phyloP scores from a whole-genome alignment of 768 basidiomycete species.

The Mycena belliarum region DNA sequence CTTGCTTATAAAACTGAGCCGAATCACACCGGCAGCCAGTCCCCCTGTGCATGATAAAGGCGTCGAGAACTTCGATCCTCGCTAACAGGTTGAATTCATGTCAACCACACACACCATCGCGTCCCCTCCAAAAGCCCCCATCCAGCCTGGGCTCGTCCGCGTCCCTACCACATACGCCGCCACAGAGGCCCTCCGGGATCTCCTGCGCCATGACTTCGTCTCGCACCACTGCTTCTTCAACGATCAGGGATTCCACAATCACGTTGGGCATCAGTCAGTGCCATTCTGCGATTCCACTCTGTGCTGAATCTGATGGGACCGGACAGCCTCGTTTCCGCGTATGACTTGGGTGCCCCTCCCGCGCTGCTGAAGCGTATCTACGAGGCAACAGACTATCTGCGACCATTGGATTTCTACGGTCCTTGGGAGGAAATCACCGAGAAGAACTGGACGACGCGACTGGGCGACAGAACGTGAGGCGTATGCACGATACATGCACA shows the following conservation, averaged over 20 bases:
- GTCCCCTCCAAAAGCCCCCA: no score
- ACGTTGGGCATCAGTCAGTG: conserved; percentile 45
- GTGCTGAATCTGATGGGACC: no score
- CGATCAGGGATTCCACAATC: conserved; percentile 40
- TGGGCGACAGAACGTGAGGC: conserved; percentile 40
- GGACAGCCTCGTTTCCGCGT: conserved; percentile 37
- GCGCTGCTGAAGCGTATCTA: conserved; percentile 38
- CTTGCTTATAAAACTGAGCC: no score
- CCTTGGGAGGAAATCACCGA: conserved; percentile 29
- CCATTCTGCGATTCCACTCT: background rate
- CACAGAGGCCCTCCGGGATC: conserved; percentile 30
- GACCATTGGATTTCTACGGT: conserved; percentile 30
- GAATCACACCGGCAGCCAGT: no score
- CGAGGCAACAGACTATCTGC: conserved; percentile 24
- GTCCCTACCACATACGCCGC: no score
- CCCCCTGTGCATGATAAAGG: no score
- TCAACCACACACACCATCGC: no score
- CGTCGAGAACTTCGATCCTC: no score
- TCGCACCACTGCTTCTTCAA: conserved; percentile 41
- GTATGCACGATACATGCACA: no score
- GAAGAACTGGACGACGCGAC: conserved; percentile 34
- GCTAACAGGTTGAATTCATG: no score
- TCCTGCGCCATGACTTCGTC: conserved; percentile 38
- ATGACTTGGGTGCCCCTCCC: conserved; percentile 41
- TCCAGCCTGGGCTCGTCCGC: no score